Conservation (phyloP, 495 filamentous ascomycete genomes). For the Neurospora sp. region DNA sequence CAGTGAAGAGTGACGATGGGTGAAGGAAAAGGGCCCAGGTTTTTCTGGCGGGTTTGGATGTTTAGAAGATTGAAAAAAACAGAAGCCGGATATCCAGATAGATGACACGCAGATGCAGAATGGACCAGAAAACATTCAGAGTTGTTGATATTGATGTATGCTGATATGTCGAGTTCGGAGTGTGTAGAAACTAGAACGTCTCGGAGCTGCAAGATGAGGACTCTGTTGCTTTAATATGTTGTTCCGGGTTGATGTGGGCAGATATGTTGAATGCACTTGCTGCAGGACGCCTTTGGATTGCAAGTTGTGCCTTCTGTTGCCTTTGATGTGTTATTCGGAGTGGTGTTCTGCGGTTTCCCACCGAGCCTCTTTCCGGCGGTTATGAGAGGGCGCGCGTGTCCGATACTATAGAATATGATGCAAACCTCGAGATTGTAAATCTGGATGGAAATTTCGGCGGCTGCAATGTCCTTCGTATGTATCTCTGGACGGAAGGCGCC, state of each 20-base stretch:
- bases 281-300: not conserved
- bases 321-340: not conserved
- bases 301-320: not conserved
- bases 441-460: not conserved
- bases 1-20: not conserved
- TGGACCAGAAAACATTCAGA: not conserved
- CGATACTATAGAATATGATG: not conserved
- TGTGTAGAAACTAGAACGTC: not conserved
- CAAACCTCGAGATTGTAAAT: not conserved
- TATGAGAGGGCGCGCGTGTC: not conserved
- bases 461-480: not conserved
- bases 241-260: not conserved
- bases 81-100: not conserved
- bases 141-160: not conserved
- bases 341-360: not conserved
- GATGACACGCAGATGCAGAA: too few relatives aligned
- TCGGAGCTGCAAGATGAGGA: not conserved
- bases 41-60: not conserved
- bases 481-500: not conserved
- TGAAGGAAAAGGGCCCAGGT: not conserved
- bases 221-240: not conserved
- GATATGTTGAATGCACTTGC: not conserved
- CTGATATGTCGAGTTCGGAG: not conserved
- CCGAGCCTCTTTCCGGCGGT: not conserved
- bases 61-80: not conserved